These are phyloP conservation scores for Colletotrichum falcatum DNA, from an alignment of 2,329 filamentous ascomycete genomes.

Conservation along the genomic window DNA sequence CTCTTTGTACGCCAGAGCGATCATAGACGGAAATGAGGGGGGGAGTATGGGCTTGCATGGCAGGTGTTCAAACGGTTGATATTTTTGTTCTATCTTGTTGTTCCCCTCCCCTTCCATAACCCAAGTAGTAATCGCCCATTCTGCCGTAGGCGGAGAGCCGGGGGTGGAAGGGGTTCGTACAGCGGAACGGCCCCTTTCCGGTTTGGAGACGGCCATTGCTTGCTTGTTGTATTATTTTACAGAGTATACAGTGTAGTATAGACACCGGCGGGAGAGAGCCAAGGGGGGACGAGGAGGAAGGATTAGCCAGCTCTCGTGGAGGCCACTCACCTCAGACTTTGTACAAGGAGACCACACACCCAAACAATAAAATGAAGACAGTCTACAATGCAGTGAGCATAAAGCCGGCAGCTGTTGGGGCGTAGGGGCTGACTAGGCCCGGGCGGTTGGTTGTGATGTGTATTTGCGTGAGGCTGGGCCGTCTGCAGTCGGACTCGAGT, in stretches of 20 bases:
- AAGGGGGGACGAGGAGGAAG: conserved; percentile 33
- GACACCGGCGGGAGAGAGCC: conserved; percentile 6
- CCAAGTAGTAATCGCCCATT: neutral
- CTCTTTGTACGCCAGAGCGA: conserved; percentile 20
- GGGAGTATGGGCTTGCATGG: conserved; percentile 48
- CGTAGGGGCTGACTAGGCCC: neutral
- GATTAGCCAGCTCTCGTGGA: conserved; percentile 46
- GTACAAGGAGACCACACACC: conserved; percentile 22
- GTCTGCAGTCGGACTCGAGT: conserved; percentile 4
- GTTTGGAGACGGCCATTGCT: conserved; percentile 23
- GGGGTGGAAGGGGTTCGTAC: neutral
- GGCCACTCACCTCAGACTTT: conserved; percentile 52
- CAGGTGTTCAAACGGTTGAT: conserved; percentile 53
- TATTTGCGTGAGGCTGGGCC: conserved; percentile 9
- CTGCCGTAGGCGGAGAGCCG: conserved; percentile 1
- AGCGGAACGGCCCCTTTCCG: conserved; percentile 1
- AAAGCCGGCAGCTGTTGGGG: neutral
- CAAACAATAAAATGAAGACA: conserved; percentile 28
- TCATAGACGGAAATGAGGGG: conserved; percentile 37
- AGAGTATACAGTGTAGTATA: conserved; percentile 37
- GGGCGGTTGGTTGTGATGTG: conserved; percentile 12
- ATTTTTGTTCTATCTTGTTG: conserved; percentile 43
- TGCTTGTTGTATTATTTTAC: conserved; percentile 49
- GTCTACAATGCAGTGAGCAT: neutral
- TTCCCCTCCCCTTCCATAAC: neutral